Evolutionary conservation across 106 monocot species (phyloP).

Genomic region (Dactylorhiza incarnata): DNA sequence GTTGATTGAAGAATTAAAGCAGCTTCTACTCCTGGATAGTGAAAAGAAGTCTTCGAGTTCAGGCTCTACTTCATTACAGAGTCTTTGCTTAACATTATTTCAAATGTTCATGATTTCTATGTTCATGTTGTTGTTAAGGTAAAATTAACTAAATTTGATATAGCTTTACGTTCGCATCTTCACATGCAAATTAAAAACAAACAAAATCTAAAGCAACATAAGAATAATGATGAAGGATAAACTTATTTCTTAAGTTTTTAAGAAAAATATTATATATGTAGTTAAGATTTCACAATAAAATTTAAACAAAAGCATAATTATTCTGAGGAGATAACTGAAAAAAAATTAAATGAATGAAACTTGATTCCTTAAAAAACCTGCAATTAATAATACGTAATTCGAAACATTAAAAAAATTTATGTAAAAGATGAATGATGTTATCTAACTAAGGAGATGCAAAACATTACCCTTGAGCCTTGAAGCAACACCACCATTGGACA

Average conservation of each 20-base stretch:
- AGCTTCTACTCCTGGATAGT: slow-evolving; percentile 51
- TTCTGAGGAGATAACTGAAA: too few species aligned
- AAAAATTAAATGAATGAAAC: too few species aligned
- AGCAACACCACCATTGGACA: slow-evolving; percentile 23
- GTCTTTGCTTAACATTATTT: slow-evolving; percentile 57
- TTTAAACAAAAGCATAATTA: too few species aligned
- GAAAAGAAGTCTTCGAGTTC: slow-evolving; percentile 31
- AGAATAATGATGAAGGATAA: too few species aligned
- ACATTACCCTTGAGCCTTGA: slow-evolving; percentile 16
- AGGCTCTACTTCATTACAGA: slow-evolving; percentile 32
- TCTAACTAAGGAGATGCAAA: neutral
- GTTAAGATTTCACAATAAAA: too few species aligned
- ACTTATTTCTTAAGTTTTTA: too few species aligned
- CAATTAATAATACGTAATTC: too few species aligned
- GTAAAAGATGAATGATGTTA: too few species aligned
- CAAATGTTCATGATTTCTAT: slow-evolving; percentile 87
- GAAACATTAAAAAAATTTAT: too few species aligned
- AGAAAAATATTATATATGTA: too few species aligned
- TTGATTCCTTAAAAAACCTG: too few species aligned
- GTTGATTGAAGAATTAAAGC: slow-evolving; percentile 88
- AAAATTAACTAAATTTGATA: slow-evolving; percentile 3
- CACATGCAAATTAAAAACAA: neutral
- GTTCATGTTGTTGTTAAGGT: slow-evolving; percentile 96
- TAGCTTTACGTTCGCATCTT: neutral
- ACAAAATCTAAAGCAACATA: too few species aligned